phyloP scores from a whole-genome alignment of 345 rosid species.

The Lagerstroemia speciosa region DNA sequence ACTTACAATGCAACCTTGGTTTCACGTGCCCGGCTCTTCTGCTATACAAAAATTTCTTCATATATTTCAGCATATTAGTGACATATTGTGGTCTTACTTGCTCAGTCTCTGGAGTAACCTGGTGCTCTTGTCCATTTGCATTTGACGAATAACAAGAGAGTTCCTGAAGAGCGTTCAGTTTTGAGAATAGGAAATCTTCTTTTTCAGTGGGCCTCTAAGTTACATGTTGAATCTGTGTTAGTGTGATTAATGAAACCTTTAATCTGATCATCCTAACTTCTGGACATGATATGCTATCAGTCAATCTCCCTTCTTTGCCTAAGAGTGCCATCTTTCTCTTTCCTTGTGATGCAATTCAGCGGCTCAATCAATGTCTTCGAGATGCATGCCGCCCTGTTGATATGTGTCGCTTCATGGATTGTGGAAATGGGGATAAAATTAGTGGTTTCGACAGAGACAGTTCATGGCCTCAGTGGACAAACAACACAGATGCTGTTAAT shows the following conservation, averaged over 20 bases:
- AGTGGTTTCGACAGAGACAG: accelerated
- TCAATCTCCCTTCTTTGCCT: conserved; percentile 1
- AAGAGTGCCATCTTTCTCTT: not conserved
- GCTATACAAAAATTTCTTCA: not conserved
- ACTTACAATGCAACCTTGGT: not conserved
- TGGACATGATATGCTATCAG: not conserved
- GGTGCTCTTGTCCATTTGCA: not conserved
- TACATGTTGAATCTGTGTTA: not conserved
- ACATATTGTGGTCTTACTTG: not conserved
- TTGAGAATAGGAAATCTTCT: not conserved
- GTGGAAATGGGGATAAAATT: conserved; percentile 27
- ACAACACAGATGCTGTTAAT: conserved; percentile 23
- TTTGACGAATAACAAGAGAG: not conserved
- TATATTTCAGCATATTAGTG: not conserved
- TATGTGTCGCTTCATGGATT: conserved; percentile 48
- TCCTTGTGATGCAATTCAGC: conserved; percentile 30
- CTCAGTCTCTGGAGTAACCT: not conserved
- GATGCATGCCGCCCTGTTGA: conserved; percentile 28
- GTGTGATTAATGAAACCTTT: not conserved
- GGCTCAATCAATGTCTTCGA: conserved; percentile 80
- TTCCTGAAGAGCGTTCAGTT: not conserved
- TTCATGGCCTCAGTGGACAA: conserved; percentile 21
- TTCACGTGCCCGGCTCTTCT: not conserved
- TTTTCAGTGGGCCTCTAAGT: not conserved
- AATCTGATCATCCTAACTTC: not conserved